These are phyloP conservation scores for Melampsora abietis-canadensis DNA, from an alignment of 1,284 basidiomycete genomes.

Conservation along the genomic window DNA sequence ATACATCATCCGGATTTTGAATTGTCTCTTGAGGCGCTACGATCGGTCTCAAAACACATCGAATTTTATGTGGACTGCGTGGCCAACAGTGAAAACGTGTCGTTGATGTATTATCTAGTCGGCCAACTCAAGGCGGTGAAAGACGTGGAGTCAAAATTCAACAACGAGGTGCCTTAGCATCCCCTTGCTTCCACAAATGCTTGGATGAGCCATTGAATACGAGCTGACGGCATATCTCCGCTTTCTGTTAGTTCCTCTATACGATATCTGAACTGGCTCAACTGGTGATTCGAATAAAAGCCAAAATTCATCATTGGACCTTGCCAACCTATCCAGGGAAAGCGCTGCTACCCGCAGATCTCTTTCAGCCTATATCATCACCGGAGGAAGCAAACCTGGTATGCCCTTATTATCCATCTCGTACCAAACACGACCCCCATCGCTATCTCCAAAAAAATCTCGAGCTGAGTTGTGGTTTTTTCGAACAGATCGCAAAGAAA, in stretches of 20 bases:
- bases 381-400: slow-evolving; percentile 49
- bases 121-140: slow-evolving; percentile 78
- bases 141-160: slow-evolving; percentile 65
- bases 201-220: neutral
- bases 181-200: too few species aligned
- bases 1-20: slow-evolving; percentile 92
- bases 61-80: slow-evolving; percentile 80
- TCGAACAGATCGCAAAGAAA: neutral
- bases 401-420: slow-evolving; percentile 7
- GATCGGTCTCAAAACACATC: slow-evolving; percentile 68
- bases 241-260: slow-evolving; percentile 69
- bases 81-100: slow-evolving; percentile 71
- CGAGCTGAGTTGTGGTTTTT: neutral
- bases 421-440: neutral
- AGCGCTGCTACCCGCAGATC: slow-evolving; percentile 74
- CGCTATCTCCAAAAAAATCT: neutral
- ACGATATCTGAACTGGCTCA: slow-evolving; percentile 83
- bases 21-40: slow-evolving; percentile 60
- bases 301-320: slow-evolving; percentile 68
- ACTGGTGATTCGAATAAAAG: slow-evolving; percentile 71
- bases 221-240: neutral
- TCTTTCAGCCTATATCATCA: slow-evolving; percentile 59
- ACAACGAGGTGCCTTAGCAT: slow-evolving; percentile 63
- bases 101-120: slow-evolving; percentile 77
- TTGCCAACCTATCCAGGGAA: slow-evolving; percentile 76